Evolutionary conservation across 2,329 filamentous ascomycete genomes (phyloP), one percentile per base, ranked within the genome.

Genomic region (Alternaria triticimaculans): DNA sequence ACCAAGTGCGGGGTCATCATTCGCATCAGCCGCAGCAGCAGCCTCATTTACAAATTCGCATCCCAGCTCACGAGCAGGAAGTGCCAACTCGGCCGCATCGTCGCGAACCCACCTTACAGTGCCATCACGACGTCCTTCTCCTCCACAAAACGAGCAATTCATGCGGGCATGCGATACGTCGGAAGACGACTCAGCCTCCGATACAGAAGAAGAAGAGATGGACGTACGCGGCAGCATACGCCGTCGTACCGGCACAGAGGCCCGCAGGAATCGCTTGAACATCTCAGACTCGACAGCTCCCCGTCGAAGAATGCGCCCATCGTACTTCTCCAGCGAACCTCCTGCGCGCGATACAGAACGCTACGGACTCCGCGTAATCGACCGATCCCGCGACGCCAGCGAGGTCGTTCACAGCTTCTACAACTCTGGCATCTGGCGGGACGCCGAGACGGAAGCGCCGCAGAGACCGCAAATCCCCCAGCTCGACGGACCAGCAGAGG

Each of bases 1-100:
- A 3, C 93, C 94, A 0, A 96, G 92, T 71, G 87, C 89, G 2
- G 89, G 92, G 28, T 94, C 93, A 1, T 97, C 94, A 0, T 97
- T 97, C 77, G 87, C 90, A 0, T 94, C 92, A 10, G 85, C 85
- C 1, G 83, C 83, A n/a, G 83, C 86, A 5, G 84, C 85, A 43
- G 83, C 83, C 12, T 86, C 86, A 0, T 84, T 84, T 58, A 79
- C 80, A 33, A 76, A 78, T 28, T 80, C 75, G 5, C 68, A 76
- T 30, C 67, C 74, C 18, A 77, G 73, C 68, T 79, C 77, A 33
- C 75, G 74, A 48, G 86, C 87, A 0, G 83, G 84, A 20, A 81
- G 81, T 63, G 82, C 84, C 51, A 84, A 79, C 54, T 80, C 79
- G 3, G 74, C 76, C 10, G 63, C 72, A 12, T 80, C 78, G n/a